These are phyloP conservation scores for Fusarium abutilonis DNA, from an alignment of 2,329 filamentous ascomycete species.

Conservation along the genomic window DNA sequence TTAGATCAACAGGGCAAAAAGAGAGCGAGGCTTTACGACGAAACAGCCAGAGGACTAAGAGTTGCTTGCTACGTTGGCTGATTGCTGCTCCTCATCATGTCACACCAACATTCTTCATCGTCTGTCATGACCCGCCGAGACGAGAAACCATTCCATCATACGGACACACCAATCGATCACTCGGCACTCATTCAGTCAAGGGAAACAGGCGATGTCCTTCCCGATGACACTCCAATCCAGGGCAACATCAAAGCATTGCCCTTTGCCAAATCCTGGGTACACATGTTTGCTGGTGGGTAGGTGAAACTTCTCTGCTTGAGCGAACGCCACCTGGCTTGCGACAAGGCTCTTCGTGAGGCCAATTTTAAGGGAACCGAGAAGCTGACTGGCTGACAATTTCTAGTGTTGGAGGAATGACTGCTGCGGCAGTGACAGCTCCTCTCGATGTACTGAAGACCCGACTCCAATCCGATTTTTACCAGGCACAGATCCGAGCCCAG, in stretches of 20 bases:
- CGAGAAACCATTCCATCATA: conserved; percentile 47
- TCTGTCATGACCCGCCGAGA: conserved; percentile 47
- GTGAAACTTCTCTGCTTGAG: conserved; percentile 43
- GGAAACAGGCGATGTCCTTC: conserved; percentile 67
- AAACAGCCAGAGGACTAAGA: background rate
- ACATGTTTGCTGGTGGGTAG: conserved; percentile 91
- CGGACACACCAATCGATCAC: conserved; percentile 48
- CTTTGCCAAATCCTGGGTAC: conserved; percentile 84
- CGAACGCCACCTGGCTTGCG: background rate
- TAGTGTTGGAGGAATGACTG: conserved; percentile 89
- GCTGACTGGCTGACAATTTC: conserved; percentile 29
- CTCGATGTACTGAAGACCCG: conserved; percentile 95
- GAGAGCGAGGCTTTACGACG: background rate
- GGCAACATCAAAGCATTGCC: conserved; percentile 55
- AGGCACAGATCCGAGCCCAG: conserved; percentile 77
- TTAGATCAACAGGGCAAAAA: background rate
- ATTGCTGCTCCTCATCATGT: conserved; percentile 42
- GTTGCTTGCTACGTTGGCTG: background rate
- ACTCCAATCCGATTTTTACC: conserved; percentile 94
- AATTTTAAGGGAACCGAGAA: background rate
- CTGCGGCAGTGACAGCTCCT: conserved; percentile 90
- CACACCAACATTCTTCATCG: conserved; percentile 44
- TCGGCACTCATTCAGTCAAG: conserved; percentile 65
- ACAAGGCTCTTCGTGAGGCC: conserved; percentile 1
- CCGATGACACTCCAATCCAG: conserved; percentile 52